Evolutionary conservation across 78 protist species (phyloP).

Genomic region (Monosiga brevicollis): DNA sequence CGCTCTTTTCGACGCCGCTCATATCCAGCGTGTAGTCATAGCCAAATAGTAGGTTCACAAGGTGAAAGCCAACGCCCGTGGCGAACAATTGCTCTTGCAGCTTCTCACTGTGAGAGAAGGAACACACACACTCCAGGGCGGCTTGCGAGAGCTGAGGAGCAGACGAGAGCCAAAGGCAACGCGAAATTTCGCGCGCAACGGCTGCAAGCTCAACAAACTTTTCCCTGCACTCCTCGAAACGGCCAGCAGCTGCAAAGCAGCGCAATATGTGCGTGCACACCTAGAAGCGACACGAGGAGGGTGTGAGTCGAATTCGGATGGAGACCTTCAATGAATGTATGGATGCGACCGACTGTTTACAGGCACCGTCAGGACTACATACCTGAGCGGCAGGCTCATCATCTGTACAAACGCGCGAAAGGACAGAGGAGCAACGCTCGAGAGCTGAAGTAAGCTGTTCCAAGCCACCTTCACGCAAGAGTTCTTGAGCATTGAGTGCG

Average conservation of each 20-base stretch:
- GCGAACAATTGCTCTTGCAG: slow-evolving; percentile 21
- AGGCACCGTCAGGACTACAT: no score
- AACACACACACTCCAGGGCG: slow-evolving; percentile 9
- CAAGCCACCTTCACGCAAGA: slow-evolving; percentile 60
- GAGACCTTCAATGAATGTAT: not conserved
- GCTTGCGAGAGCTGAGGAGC: slow-evolving; percentile 20
- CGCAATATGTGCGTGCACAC: slow-evolving; percentile 2
- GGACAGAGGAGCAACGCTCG: slow-evolving; percentile 16
- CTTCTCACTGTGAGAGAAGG: not conserved
- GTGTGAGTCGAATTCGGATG: no score
- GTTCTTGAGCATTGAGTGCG: slow-evolving; percentile 66
- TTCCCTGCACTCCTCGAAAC: slow-evolving; percentile 23
- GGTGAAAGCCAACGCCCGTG: slow-evolving; percentile 35
- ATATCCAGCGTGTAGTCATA: slow-evolving; percentile 67
- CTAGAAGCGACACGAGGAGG: no score
- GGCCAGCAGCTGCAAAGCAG: slow-evolving; percentile 20
- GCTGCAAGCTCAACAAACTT: not conserved
- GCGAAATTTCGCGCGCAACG: slow-evolving; percentile 2
- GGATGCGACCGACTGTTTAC: not conserved
- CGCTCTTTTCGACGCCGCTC: slow-evolving; percentile 29
- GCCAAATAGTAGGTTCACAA: slow-evolving; percentile 32
- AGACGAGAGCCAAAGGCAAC: not conserved
- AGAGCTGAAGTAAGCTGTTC: slow-evolving; percentile 11
- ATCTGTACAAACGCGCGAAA: not conserved
- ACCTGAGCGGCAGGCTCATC: not conserved